A percentile compares a stretch with the other conserved stretches of the same genome.
phyloP scores from a whole-genome alignment of 2,329 filamentous ascomycete species.

The Corynespora cassiicola region DNA sequence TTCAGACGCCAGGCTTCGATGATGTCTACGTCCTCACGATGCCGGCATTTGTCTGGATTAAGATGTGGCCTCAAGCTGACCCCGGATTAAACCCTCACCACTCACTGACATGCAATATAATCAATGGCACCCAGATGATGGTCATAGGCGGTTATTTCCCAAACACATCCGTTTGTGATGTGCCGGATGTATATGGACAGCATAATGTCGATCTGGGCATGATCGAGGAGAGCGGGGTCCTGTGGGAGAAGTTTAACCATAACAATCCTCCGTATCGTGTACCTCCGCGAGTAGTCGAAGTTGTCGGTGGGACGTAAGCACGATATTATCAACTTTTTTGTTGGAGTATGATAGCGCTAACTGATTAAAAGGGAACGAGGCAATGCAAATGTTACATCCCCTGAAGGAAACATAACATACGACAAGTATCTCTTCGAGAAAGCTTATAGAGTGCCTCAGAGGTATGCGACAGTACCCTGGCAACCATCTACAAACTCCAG shows the following conservation, averaged over 20 bases:
- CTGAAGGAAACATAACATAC: not conserved
- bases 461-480: not conserved
- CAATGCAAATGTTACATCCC: not conserved
- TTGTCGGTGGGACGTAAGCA: constrained; percentile 1
- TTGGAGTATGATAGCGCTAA: not conserved
- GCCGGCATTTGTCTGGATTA: constrained; percentile 66
- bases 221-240: no score
- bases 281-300: not conserved
- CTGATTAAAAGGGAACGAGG: no score
- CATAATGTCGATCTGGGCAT: no score
- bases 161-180: no score
- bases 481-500: no score
- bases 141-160: constrained; percentile 68
- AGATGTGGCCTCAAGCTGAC: constrained; percentile 41
- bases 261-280: constrained; percentile 1
- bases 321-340: not conserved
- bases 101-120: constrained; percentile 57
- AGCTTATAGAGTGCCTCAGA: not conserved
- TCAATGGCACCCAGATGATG: constrained; percentile 63
- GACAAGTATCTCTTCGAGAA: constrained; percentile 1
- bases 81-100: constrained; percentile 53
- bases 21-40: constrained; percentile 67
- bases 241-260: not conserved
- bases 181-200: no score
- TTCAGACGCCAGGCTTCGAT: constrained; percentile 62